These are phyloP conservation scores for Pyrus betulifolia DNA, from an alignment of 306 rosid genomes.

Conservation along the genomic window DNA sequence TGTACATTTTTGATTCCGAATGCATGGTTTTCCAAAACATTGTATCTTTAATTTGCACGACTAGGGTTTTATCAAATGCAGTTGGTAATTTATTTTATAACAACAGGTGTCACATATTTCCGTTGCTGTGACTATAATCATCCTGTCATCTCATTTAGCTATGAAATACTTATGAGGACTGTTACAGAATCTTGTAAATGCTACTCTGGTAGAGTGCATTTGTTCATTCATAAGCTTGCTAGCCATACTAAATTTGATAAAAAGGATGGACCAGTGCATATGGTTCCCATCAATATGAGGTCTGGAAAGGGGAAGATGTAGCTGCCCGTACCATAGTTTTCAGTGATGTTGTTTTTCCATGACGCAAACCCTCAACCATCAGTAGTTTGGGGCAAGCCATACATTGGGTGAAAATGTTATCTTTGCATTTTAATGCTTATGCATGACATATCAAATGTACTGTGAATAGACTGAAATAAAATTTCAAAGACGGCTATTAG, in stretches of 20 bases:
- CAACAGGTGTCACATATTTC: neutral
- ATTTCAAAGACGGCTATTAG: neutral
- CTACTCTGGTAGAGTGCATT: slow-evolving; percentile 5
- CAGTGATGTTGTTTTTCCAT: neutral
- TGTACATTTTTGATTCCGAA: slow-evolving; percentile 1
- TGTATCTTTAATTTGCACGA: slow-evolving; percentile 9
- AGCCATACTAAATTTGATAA: neutral
- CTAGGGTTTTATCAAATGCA: slow-evolving; percentile 5
- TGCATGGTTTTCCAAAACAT: slow-evolving; percentile 10
- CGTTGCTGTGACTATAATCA: neutral
- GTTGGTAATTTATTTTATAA: slow-evolving; percentile 5
- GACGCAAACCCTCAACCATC: neutral
- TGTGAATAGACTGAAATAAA: neutral
- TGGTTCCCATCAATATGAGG: neutral
- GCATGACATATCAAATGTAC: neutral
- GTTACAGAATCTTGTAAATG: neutral
- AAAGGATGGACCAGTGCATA: neutral
- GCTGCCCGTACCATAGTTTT: neutral
- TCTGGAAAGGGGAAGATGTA: neutral
- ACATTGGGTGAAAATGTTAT: neutral
- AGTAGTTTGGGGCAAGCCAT: neutral
- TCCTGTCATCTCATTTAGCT: neutral
- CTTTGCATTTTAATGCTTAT: neutral
- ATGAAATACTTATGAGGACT: neutral
- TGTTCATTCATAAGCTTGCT: neutral